Evolutionary conservation across 73 alveolate genomes (phyloP).

Genomic region (Tetrahymena thermophila): DNA sequence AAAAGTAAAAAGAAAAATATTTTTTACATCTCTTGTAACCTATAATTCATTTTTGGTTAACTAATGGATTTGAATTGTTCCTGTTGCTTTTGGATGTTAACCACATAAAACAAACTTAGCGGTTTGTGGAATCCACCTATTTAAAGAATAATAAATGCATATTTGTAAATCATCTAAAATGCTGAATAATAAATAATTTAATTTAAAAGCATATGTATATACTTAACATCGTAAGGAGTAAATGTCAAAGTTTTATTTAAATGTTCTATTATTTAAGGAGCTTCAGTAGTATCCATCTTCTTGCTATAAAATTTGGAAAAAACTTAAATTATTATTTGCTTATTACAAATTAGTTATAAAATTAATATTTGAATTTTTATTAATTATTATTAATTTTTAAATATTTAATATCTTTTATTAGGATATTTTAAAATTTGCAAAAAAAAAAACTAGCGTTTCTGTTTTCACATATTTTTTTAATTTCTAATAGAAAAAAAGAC

Average conservation of each 20-base stretch:
- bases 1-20: neutral
- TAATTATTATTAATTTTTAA: neutral
- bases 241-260: slow-evolving; percentile 66
- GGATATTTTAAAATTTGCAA: neutral
- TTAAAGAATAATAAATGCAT: neutral
- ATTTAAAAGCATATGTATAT: neutral
- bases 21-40: slow-evolving; percentile 46
- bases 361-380: neutral
- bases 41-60: slow-evolving; percentile 59
- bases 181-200: neutral
- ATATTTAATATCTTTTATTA: neutral
- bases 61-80: slow-evolving; percentile 89
- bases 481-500: neutral
- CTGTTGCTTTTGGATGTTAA: slow-evolving; percentile 96
- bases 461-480: neutral
- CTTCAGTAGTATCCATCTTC: slow-evolving; percentile 88
- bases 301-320: slow-evolving; percentile 2
- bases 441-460: neutral
- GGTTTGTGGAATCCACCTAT: slow-evolving; percentile 92
- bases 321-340: neutral
- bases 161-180: neutral
- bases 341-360: neutral
- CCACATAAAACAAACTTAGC: slow-evolving; percentile 95
- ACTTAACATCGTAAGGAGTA: slow-evolving; percentile 86
- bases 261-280: slow-evolving; percentile 94